These are phyloP conservation scores for Tritrichomonas musculus DNA, from an alignment of 208 protist genomes.

Conservation along the genomic window DNA sequence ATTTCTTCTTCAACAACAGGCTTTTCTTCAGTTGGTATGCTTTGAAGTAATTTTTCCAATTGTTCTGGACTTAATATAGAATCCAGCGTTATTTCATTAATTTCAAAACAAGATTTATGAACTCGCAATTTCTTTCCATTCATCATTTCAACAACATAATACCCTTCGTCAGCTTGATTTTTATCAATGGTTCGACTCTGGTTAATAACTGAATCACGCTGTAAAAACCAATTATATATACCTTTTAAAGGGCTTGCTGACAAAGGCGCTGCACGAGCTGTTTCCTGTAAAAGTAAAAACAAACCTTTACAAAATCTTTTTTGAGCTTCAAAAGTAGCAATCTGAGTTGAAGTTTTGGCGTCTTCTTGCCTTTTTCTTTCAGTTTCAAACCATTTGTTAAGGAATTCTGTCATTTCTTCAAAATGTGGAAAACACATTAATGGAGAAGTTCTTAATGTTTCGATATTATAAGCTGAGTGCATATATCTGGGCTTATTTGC, in stretches of 20 bases:
- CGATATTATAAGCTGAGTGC: background rate
- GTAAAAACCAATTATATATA: slow-evolving; percentile 20
- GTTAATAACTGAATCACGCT: background rate
- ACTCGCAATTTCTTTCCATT: background rate
- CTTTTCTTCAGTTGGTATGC: background rate
- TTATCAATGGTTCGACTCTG: background rate
- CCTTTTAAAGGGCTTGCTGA: background rate
- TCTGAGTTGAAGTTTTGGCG: background rate
- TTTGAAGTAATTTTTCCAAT: background rate
- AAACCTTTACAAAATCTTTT: background rate
- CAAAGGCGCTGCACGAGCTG: background rate
- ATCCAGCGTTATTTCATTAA: too few species aligned
- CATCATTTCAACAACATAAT: background rate
- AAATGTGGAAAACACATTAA: slow-evolving; percentile 34
- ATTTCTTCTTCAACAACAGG: background rate
- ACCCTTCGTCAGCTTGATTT: background rate
- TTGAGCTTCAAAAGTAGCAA: background rate
- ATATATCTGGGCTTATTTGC: background rate
- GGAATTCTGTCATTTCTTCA: slow-evolving; percentile 25
- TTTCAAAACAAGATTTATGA: background rate
- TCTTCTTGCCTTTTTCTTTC: background rate
- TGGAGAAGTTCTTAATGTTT: background rate
- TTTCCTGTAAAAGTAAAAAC: slow-evolving; percentile 30
- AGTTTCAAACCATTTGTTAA: background rate
- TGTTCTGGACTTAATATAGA: background rate